phyloP scores from a whole-genome alignment of 257 asterid genomes.

The Haberlea rhodopensis region DNA sequence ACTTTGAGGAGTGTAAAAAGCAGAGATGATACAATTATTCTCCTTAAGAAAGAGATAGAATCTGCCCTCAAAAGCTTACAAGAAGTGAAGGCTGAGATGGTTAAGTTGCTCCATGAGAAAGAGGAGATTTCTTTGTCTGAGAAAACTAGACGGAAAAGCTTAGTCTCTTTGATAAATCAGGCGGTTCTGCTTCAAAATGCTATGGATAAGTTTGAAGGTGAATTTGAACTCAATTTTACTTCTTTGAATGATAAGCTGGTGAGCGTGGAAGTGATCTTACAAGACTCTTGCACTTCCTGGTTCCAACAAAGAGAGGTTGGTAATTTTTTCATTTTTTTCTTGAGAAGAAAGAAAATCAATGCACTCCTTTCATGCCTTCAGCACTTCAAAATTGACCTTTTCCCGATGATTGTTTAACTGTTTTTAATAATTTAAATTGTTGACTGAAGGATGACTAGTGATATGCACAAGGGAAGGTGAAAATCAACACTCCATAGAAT shows the following conservation, averaged over 20 bases:
- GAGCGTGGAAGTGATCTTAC: constrained; percentile 47
- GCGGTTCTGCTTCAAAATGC: constrained; percentile 47
- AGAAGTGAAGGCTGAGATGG: constrained; percentile 71
- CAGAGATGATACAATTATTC: constrained; percentile 53
- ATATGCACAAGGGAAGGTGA: not conserved
- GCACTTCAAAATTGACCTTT: not conserved
- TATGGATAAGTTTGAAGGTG: constrained; percentile 54
- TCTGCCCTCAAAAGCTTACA: constrained; percentile 64
- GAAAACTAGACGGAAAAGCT: constrained; percentile 43
- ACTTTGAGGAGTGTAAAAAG: constrained; percentile 35
- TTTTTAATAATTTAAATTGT: not conserved
- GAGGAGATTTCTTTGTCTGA: constrained; percentile 53
- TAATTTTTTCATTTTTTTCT: constrained; percentile 9
- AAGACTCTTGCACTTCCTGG: constrained; percentile 55
- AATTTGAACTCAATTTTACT: constrained; percentile 43
- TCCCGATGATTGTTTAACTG: not conserved
- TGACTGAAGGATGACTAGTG: not conserved
- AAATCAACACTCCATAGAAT: not conserved
- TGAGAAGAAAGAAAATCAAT: not conserved
- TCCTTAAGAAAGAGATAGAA: constrained; percentile 69
- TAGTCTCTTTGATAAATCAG: constrained; percentile 46
- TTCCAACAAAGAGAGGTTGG: constrained; percentile 66
- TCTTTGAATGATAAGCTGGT: constrained; percentile 51
- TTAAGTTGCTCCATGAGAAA: constrained; percentile 51
- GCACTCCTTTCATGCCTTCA: constrained; percentile 5